Evolutionary conservation across 495 filamentous ascomycete genomes (phyloP).

Genomic region (Parathielavia appendiculata): DNA sequence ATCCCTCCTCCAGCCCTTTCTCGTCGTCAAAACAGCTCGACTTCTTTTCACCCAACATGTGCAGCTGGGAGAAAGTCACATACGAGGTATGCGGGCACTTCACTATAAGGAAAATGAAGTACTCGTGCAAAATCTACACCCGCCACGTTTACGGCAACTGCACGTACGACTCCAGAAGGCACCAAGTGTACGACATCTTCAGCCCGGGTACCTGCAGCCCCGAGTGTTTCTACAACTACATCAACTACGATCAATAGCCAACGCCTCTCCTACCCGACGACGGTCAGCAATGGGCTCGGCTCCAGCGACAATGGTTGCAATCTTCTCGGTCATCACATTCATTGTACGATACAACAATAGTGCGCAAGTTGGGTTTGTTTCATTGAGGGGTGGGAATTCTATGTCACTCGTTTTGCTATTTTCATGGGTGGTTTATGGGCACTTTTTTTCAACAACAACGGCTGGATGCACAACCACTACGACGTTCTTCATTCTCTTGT

Average conservation of each 20-base stretch:
- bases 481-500: background rate
- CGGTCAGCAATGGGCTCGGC: too few relatives aligned
- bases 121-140: constrained; percentile 11
- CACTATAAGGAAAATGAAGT: constrained; percentile 1
- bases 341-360: too few relatives aligned
- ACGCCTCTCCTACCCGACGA: too few relatives aligned
- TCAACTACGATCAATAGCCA: background rate
- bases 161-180: background rate
- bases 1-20: too few relatives aligned
- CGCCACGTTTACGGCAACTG: constrained; percentile 10
- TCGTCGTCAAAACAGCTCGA: background rate
- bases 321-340: too few relatives aligned
- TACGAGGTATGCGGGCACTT: background rate
- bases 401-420: too few relatives aligned
- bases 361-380: too few relatives aligned
- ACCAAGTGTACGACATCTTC: background rate
- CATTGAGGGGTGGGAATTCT: too few relatives aligned
- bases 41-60: background rate
- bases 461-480: too few relatives aligned
- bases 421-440: too few relatives aligned
- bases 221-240: background rate
- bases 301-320: too few relatives aligned
- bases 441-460: too few relatives aligned
- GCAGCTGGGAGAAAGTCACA: constrained; percentile 9
- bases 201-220: background rate